A percentile compares a stretch with the other conserved stretches of the same genome.
Conservation (phyloP, 2,329 filamentous ascomycete species). For the Neopestalotiopsis sp. region DNA sequence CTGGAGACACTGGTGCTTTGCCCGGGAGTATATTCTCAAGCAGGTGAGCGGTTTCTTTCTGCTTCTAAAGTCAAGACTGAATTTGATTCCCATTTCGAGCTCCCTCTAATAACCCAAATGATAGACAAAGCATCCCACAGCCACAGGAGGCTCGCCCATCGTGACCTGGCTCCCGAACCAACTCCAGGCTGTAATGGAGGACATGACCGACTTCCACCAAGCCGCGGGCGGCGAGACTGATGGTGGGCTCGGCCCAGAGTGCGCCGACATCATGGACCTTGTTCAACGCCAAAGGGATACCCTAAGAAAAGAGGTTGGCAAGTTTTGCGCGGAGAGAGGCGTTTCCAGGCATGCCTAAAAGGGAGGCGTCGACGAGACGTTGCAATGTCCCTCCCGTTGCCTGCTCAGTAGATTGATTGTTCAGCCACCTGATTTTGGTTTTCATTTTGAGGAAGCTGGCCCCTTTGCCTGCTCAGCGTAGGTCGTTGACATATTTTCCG, state of each 20-base stretch:
- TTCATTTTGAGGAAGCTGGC: too few species aligned
- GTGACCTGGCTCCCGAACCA: constrained; percentile 87
- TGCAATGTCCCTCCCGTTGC: background rate
- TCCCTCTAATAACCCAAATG: background rate
- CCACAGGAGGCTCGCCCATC: constrained; percentile 81
- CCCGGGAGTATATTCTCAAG: constrained; percentile 83
- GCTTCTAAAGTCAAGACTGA: too few species aligned
- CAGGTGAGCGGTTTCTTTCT: too few species aligned
- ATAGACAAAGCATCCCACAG: constrained; percentile 71
- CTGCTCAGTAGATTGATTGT: background rate
- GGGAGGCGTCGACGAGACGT: background rate
- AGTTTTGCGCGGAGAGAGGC: constrained; percentile 70
- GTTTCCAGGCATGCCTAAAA: constrained; percentile 24
- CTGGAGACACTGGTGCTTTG: constrained; percentile 87
- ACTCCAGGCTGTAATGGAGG: constrained; percentile 72
- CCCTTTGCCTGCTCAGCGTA: too few species aligned
- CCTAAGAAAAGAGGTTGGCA: constrained; percentile 74
- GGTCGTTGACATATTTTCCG: too few species aligned
- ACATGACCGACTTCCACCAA: constrained; percentile 68
- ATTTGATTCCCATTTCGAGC: too few species aligned
- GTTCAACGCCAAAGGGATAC: constrained; percentile 68
- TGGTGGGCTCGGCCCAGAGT: constrained; percentile 49
- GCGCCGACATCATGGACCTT: constrained; percentile 69
- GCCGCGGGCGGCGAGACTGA: constrained; percentile 44
- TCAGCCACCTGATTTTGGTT: too few species aligned